Percentiles rank a stretch among this genome's conserved stretches.
These are phyloP conservation scores for Phialophora verrucosa DNA, from an alignment of 2,329 filamentous ascomycete genomes.

Conservation along the genomic window DNA sequence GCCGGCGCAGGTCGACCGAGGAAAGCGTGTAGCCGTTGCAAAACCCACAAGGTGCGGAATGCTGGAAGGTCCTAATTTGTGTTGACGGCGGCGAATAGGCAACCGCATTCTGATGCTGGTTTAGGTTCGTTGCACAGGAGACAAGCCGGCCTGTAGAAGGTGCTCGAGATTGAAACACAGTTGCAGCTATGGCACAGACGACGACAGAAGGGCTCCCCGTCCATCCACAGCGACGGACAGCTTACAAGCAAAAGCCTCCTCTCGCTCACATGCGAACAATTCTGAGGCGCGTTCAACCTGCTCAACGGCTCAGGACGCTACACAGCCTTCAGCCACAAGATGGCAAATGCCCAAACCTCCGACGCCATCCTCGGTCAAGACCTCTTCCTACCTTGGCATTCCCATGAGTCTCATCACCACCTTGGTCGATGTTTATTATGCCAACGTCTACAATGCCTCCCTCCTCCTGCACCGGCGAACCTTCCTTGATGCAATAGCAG, in stretches of 20 bases:
- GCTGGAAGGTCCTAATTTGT: neutral
- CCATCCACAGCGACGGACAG: neutral
- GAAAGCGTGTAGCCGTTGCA: conserved; percentile 23
- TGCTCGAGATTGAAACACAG: conserved; percentile 10
- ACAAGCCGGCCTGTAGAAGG: conserved; percentile 10
- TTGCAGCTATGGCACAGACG: conserved; percentile 1
- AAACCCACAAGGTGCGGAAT: conserved; percentile 12
- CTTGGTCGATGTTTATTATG: conserved; percentile 23
- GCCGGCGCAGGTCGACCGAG: conserved; percentile 15
- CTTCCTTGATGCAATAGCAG: conserved; percentile 10
- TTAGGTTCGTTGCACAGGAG: conserved; percentile 16
- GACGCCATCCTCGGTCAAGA: neutral
- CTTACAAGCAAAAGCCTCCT: neutral
- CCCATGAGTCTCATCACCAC: conserved; percentile 10
- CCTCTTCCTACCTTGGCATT: conserved; percentile 15
- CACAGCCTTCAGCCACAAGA: neutral
- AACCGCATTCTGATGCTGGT: neutral
- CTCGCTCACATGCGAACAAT: neutral
- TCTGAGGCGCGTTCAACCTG: neutral
- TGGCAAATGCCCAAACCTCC: neutral
- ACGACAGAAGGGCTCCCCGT: neutral
- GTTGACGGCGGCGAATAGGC: neutral
- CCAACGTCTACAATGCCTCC: conserved; percentile 26
- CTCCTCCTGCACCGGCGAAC: conserved; percentile 16
- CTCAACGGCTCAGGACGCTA: neutral